Percentiles rank a stretch among this genome's conserved stretches.
Conservation (phyloP, 805 yeast genomes). For the Torulaspora quercuum region DNA sequence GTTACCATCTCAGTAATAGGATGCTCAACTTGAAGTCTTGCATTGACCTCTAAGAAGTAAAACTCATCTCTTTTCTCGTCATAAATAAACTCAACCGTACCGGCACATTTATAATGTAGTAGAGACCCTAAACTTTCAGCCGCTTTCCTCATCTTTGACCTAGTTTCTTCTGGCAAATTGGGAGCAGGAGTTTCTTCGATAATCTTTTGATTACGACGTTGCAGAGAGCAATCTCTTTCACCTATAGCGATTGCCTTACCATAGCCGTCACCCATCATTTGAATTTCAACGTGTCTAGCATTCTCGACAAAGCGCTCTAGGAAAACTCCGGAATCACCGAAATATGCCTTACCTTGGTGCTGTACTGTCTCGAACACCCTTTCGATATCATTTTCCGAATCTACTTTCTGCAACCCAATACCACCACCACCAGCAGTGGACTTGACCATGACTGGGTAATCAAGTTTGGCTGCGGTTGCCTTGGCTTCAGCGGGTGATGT, state of each 20-base stretch:
- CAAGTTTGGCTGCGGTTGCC: constrained; percentile 66
- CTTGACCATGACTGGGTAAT: constrained; percentile 92
- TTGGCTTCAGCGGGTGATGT: constrained; percentile 69
- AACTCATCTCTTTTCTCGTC: constrained; percentile 84
- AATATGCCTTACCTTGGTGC: constrained; percentile 89
- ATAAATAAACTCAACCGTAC: constrained; percentile 93
- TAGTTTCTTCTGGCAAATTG: constrained; percentile 74
- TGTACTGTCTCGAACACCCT: constrained; percentile 85
- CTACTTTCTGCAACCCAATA: constrained; percentile 93
- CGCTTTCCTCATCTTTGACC: constrained; percentile 71
- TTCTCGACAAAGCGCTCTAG: constrained; percentile 91
- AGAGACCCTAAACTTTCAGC: constrained; percentile 79
- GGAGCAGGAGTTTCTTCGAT: constrained; percentile 99
- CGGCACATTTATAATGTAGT: constrained; percentile 93
- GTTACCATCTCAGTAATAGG: constrained; percentile 96
- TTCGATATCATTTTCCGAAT: constrained; percentile 73
- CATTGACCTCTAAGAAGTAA: constrained; percentile 93
- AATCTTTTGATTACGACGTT: constrained; percentile 93
- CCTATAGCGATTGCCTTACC: constrained; percentile 94
- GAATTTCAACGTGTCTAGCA: constrained; percentile 95
- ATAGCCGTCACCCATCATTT: constrained; percentile 92
- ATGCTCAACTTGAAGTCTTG: constrained; percentile 96
- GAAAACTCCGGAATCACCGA: constrained; percentile 94
- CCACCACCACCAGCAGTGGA: constrained; percentile 99
- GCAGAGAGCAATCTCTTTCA: constrained; percentile 96